Conservation (phyloP, 176 grass and related monocot genomes). For the Oryza longistaminata region DNA sequence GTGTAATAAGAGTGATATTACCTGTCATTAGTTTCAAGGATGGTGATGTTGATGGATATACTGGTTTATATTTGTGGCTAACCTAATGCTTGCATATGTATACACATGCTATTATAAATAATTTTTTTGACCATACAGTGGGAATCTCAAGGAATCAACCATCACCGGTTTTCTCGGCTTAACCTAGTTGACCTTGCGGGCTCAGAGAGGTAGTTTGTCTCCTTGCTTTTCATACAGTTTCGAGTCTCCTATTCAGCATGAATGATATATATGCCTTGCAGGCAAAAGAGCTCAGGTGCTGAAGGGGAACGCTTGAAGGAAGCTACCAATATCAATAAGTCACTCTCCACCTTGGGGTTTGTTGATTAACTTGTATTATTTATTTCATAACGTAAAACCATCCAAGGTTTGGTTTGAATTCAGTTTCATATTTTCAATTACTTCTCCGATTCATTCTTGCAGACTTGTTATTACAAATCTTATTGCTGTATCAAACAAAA, state of each 20-base stretch:
- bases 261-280: conserved; percentile 29
- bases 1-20: not conserved
- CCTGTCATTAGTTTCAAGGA: not conserved
- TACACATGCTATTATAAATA: conserved; percentile 24
- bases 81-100: not conserved
- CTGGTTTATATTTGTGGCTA: conserved; percentile 26
- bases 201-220: conserved; percentile 78
- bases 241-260: conserved; percentile 18
- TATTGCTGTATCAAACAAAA: conserved; percentile 86
- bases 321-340: conserved; percentile 98
- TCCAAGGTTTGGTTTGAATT: conserved; percentile 26
- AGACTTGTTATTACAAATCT: conserved; percentile 98
- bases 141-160: conserved; percentile 92
- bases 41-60: conserved; percentile 10
- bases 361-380: conserved; percentile 35
- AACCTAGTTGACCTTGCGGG: conserved; percentile 99
- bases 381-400: conserved; percentile 11
- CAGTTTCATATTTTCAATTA: not conserved
- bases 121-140: conserved; percentile 60
- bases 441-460: conserved; percentile 30
- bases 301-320: conserved; percentile 98
- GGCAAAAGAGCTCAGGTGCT: conserved; percentile 99
- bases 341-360: conserved; percentile 93
- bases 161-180: conserved; percentile 85
- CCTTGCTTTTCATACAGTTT: not conserved